Conservation (phyloP, 2,329 filamentous ascomycete species). For the Diaporthe capsici region DNA sequence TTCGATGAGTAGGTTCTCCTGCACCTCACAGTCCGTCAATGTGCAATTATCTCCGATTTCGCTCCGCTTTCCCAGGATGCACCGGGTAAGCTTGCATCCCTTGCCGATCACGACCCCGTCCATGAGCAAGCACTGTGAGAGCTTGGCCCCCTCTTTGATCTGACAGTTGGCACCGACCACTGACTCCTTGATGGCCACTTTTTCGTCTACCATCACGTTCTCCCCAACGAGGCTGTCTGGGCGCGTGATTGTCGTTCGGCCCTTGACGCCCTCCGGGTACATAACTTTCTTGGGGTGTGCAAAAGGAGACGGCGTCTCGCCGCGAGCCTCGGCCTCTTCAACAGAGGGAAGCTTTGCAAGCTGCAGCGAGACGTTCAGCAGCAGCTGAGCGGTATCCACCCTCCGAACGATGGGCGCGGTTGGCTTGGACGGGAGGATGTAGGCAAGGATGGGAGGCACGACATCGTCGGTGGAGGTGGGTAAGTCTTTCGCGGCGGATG, state of each 20-base stretch:
- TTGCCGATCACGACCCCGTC: slow-evolving; percentile 90
- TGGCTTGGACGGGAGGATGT: slow-evolving; percentile 76
- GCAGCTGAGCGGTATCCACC: slow-evolving; percentile 87
- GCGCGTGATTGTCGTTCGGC: slow-evolving; percentile 84
- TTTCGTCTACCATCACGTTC: slow-evolving; percentile 91
- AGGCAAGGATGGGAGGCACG: slow-evolving; percentile 83
- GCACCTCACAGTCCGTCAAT: slow-evolving; percentile 92
- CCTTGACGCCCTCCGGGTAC: slow-evolving; percentile 85
- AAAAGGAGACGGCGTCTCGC: slow-evolving; percentile 75
- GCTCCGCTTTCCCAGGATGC: slow-evolving; percentile 85
- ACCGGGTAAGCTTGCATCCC: slow-evolving; percentile 87
- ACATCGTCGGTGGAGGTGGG: slow-evolving; percentile 38
- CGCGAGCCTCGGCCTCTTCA: slow-evolving; percentile 69
- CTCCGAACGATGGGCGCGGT: slow-evolving; percentile 81
- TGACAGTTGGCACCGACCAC: slow-evolving; percentile 91
- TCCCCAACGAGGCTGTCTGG: slow-evolving; percentile 87
- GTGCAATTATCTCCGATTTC: slow-evolving; percentile 85
- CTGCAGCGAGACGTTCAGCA: slow-evolving; percentile 85
- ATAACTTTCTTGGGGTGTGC: slow-evolving; percentile 85
- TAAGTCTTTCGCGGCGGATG: slow-evolving; percentile 11
- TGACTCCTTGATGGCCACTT: slow-evolving; percentile 91
- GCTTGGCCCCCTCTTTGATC: slow-evolving; percentile 86
- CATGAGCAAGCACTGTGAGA: slow-evolving; percentile 93
- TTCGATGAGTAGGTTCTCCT: slow-evolving; percentile 89
- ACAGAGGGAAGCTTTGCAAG: slow-evolving; percentile 86